These are phyloP conservation scores for Vitellaria paradoxa DNA, from an alignment of 179 eudicot genomes.

Conservation along the genomic window DNA sequence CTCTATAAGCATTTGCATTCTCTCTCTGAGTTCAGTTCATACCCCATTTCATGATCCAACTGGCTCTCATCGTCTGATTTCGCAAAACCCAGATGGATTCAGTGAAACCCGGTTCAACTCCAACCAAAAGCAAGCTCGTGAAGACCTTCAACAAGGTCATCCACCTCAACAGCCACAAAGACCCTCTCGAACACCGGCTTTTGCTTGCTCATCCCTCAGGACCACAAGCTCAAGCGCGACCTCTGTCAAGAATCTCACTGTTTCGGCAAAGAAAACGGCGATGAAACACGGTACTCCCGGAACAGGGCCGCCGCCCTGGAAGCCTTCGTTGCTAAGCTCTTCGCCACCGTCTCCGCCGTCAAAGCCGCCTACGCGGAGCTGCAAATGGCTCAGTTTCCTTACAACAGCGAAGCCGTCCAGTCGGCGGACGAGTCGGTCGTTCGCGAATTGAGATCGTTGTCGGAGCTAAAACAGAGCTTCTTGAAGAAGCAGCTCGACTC, in stretches of 20 bases:
- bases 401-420: slow-evolving; percentile 58
- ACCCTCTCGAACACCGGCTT: slow-evolving; percentile 34
- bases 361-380: slow-evolving; percentile 92
- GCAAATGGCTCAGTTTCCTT: slow-evolving; percentile 82
- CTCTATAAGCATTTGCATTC: too few species aligned
- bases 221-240: slow-evolving; percentile 31
- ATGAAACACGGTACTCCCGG: slow-evolving; percentile 11
- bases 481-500: slow-evolving; percentile 52
- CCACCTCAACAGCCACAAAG: slow-evolving; percentile 45
- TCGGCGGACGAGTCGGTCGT: slow-evolving; percentile 73
- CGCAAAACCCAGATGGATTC: slow-evolving; percentile 41
- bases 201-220: slow-evolving; percentile 40
- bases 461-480: slow-evolving; percentile 65
- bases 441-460: slow-evolving; percentile 45
- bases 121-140: slow-evolving; percentile 51
- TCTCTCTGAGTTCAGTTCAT: too few species aligned
- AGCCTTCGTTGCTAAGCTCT: slow-evolving; percentile 70
- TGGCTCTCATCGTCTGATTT: not conserved
- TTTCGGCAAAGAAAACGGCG: slow-evolving; percentile 10
- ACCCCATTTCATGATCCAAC: slow-evolving; percentile 6
- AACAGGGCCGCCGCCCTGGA: slow-evolving; percentile 51
- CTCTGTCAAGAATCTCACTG: slow-evolving; percentile 26
- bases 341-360: slow-evolving; percentile 69
- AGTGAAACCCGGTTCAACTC: slow-evolving; percentile 37
- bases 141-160: slow-evolving; percentile 53